A percentile compares a stretch with the other conserved stretches of the same genome.
Conservation (phyloP, 352 stramenopile species). For the Pythium brachiatum region DNA sequence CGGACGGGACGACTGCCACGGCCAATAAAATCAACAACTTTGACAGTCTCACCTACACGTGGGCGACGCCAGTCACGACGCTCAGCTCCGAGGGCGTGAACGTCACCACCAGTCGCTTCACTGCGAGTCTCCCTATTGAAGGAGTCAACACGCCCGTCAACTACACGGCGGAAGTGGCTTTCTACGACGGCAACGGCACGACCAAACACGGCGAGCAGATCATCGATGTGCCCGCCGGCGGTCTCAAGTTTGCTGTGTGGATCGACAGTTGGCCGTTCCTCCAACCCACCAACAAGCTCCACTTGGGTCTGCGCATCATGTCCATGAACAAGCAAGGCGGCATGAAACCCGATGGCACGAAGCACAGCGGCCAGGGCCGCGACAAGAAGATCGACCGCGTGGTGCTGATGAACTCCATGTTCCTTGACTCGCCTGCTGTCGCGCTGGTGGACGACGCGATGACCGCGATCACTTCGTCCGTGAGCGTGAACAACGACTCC, state of each 20-base stretch:
- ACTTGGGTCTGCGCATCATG: conserved; percentile 34
- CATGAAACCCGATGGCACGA: conserved; percentile 23
- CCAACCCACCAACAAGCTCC: conserved; percentile 21
- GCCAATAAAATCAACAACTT: neutral
- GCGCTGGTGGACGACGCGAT: conserved; percentile 16
- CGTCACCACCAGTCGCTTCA: neutral
- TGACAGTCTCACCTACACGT: neutral
- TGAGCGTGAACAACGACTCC: conserved; percentile 1
- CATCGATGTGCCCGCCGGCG: conserved; percentile 33
- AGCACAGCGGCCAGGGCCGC: neutral
- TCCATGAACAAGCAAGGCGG: conserved; percentile 23
- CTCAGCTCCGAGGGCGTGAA: neutral
- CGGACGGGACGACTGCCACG: neutral
- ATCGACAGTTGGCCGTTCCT: conserved; percentile 35
- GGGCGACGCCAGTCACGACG: neutral
- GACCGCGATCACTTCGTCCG: conserved; percentile 30
- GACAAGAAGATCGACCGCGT: conserved; percentile 22
- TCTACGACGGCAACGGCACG: conserved; percentile 30
- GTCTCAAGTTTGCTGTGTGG: conserved; percentile 43
- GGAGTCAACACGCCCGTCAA: conserved; percentile 25
- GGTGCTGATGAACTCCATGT: conserved; percentile 21
- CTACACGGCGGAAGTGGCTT: conserved; percentile 30
- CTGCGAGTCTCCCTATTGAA: neutral
- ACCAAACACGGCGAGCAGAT: conserved; percentile 33
- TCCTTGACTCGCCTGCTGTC: conserved; percentile 22